Evolutionary conservation across 805 yeast genomes (phyloP).

Genomic region (Suhomyces prunicola): DNA sequence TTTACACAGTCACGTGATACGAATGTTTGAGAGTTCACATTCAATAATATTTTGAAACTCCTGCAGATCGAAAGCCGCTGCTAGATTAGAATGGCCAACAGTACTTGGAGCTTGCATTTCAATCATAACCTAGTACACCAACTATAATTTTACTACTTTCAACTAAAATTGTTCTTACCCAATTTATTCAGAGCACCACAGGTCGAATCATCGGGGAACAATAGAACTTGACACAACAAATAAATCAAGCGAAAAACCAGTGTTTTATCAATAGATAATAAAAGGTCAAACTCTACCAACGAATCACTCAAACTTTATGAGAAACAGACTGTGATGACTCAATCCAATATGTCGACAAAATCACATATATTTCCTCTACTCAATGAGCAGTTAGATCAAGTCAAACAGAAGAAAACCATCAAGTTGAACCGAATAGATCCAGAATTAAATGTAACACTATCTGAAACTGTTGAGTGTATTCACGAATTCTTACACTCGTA

Average conservation of each 20-base stretch:
- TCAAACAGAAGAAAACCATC: constrained; percentile 11
- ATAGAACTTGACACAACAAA: background rate
- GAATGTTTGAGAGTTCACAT: background rate
- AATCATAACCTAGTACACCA: background rate
- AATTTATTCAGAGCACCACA: background rate
- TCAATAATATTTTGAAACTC: background rate
- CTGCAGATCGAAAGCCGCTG: background rate
- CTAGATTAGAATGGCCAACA: background rate
- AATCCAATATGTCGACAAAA: constrained; percentile 1
- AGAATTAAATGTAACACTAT: background rate
- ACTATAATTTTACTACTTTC: background rate
- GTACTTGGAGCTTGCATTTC: background rate
- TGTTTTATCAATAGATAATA: background rate
- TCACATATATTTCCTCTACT: constrained; percentile 8
- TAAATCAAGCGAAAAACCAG: background rate
- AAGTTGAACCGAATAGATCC: constrained; percentile 9
- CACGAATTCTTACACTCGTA: constrained; percentile 11
- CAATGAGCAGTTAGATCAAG: constrained; percentile 12
- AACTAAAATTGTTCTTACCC: background rate
- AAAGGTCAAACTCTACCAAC: background rate
- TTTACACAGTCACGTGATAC: background rate
- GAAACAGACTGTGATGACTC: constrained; percentile 1
- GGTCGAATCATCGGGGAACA: background rate
- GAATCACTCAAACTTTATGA: background rate
- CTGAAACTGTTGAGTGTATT: constrained; percentile 11